These are phyloP conservation scores for Curvularia sp. DNA, from an alignment of 2,329 filamentous ascomycete genomes.

Conservation along the genomic window DNA sequence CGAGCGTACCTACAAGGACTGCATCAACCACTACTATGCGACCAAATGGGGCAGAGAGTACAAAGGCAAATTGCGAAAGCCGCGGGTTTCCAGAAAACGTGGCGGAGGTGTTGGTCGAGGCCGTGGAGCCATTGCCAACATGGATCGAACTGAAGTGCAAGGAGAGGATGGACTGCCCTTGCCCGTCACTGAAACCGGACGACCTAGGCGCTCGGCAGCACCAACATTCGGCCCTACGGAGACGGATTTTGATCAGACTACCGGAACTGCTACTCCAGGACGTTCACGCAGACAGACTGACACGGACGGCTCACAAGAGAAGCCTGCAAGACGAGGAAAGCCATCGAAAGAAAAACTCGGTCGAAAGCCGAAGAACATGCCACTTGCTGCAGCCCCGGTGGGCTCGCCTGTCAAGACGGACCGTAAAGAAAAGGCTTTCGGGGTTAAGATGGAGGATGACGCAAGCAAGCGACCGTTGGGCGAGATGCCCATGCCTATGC, in stretches of 20 bases:
- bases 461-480: constrained; percentile 35
- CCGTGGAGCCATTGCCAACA: constrained; percentile 66
- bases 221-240: constrained; percentile 75
- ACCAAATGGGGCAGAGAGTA: constrained; percentile 77
- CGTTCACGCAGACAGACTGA: constrained; percentile 47
- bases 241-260: constrained; percentile 64
- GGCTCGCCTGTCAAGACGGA: constrained; percentile 48
- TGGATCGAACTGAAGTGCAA: constrained; percentile 49
- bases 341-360: constrained; percentile 47
- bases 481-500: constrained; percentile 40
- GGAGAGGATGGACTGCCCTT: constrained; percentile 49
- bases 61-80: constrained; percentile 69
- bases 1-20: constrained; percentile 75
- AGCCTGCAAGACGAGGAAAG: constrained; percentile 53
- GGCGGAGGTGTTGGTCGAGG: constrained; percentile 52
- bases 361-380: constrained; percentile 52
- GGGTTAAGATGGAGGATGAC: constrained; percentile 47
- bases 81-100: constrained; percentile 40
- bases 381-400: constrained; percentile 49
- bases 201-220: constrained; percentile 63
- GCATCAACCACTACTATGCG: constrained; percentile 86
- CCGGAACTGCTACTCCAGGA: constrained; percentile 39
- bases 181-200: constrained; percentile 56
- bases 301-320: constrained; percentile 43
- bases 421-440: constrained; percentile 40